Evolutionary conservation across 768 basidiomycete genomes (phyloP).

Genomic region (Gymnopilus dilepis): DNA sequence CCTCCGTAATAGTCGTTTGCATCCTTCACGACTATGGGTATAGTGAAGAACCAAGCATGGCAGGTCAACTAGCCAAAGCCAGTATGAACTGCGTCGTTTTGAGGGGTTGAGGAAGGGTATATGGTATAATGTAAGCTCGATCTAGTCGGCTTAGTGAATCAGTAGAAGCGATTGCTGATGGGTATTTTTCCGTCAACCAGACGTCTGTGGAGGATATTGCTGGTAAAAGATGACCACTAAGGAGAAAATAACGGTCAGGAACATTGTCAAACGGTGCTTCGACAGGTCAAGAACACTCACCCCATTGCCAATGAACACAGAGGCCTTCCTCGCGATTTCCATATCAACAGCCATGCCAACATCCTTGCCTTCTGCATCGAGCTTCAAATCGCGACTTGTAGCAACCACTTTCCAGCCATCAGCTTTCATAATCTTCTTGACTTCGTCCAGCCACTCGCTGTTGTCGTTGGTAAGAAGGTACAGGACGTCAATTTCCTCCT

Average conservation of each 20-base stretch:
- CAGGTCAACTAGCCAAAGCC: not conserved
- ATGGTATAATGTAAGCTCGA: not conserved
- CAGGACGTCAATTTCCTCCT: slow-evolving; percentile 40
- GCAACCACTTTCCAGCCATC: slow-evolving; percentile 48
- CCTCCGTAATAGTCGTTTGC: not conserved
- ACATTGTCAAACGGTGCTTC: not conserved
- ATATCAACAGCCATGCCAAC: slow-evolving; percentile 58
- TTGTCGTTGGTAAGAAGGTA: slow-evolving; percentile 57
- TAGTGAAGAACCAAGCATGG: not conserved
- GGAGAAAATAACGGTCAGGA: not conserved
- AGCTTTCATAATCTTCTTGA: slow-evolving; percentile 35
- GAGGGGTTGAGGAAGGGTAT: slow-evolving; percentile 1
- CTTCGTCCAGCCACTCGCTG: slow-evolving; percentile 46
- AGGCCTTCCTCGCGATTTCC: slow-evolving; percentile 54
- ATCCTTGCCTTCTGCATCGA: slow-evolving; percentile 48
- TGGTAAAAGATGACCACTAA: slow-evolving; percentile 24
- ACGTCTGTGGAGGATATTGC: slow-evolving; percentile 20
- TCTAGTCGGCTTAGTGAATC: not conserved
- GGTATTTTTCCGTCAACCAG: slow-evolving; percentile 17
- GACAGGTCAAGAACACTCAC: slow-evolving; percentile 37
- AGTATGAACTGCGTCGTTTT: not conserved
- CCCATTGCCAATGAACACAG: slow-evolving; percentile 60
- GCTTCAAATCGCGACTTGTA: slow-evolving; percentile 46
- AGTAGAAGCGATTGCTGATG: slow-evolving; percentile 19
- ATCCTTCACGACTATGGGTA: not conserved